phyloP scores from a whole-genome alignment of 495 filamentous ascomycete species.

The Penicillium crystallinum region DNA sequence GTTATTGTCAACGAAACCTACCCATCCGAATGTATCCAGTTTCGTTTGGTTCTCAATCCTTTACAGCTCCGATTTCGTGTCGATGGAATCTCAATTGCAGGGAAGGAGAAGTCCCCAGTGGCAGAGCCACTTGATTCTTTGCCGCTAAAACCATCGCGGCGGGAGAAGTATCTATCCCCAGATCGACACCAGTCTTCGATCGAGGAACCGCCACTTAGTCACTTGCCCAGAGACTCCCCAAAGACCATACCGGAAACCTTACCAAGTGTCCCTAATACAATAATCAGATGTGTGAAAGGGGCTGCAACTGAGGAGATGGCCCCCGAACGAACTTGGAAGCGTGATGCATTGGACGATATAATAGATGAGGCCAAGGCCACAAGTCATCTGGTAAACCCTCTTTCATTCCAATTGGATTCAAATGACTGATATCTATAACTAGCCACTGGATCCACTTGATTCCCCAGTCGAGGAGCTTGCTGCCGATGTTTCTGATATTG shows the following conservation, averaged over 20 bases:
- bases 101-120: background rate
- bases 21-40: constrained; percentile 71
- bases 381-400: constrained; percentile 45
- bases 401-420: background rate
- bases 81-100: constrained; percentile 27
- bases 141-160: constrained; percentile 26
- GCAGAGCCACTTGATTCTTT: constrained; percentile 13
- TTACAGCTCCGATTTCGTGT: constrained; percentile 57
- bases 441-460: constrained; percentile 43
- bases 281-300: background rate
- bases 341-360: constrained; percentile 52
- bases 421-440: background rate
- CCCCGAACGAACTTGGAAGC: constrained; percentile 8
- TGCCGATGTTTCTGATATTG: constrained; percentile 18
- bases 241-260: background rate
- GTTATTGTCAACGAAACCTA: constrained; percentile 72
- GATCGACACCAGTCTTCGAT: constrained; percentile 11
- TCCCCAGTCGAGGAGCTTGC: constrained; percentile 18
- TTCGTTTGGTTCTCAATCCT: constrained; percentile 51
- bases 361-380: constrained; percentile 52
- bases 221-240: background rate
- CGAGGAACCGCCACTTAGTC: background rate
- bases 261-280: background rate
- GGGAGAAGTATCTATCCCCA: constrained; percentile 12
- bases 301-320: background rate